phyloP scores from a whole-genome alignment of 805 yeast genomes.

The Ogataea henricii region DNA sequence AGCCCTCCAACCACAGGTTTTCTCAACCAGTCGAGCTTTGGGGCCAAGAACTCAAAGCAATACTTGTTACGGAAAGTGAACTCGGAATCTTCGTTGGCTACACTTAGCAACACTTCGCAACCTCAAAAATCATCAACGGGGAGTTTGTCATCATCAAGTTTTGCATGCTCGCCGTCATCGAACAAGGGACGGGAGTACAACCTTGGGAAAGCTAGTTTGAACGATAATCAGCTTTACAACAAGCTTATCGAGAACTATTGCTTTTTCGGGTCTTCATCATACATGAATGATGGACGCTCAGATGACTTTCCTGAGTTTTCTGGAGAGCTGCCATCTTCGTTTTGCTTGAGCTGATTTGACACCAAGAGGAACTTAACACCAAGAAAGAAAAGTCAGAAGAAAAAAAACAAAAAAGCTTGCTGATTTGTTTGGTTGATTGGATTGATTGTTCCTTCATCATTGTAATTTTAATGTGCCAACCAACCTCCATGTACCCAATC shows the following conservation, averaged over 20 bases:
- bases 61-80: conserved; percentile 30
- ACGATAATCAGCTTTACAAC: conserved; percentile 23
- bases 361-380: background rate
- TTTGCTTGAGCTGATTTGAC: conserved; percentile 13
- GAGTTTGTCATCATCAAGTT: conserved; percentile 12
- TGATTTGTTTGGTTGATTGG: background rate
- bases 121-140: background rate
- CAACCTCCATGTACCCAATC: background rate
- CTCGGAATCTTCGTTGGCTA: conserved; percentile 33
- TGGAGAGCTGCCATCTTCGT: conserved; percentile 9
- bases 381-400: background rate
- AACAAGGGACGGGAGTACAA: background rate
- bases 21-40: conserved; percentile 14
- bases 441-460: background rate
- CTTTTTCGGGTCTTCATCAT: conserved; percentile 30
- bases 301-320: conserved; percentile 6
- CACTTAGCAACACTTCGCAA: conserved; percentile 9
- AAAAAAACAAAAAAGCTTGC: background rate
- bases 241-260: conserved; percentile 33
- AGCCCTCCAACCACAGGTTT: conserved; percentile 11
- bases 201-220: conserved; percentile 1
- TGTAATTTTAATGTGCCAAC: conserved; percentile 8
- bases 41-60: conserved; percentile 29
- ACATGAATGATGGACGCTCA: conserved; percentile 4
- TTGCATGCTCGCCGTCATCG: conserved; percentile 16